A percentile compares a stretch with the other conserved stretches of the same genome.
These are phyloP conservation scores for Aquanectria penicillioides DNA, from an alignment of 2,329 filamentous ascomycete genomes.

Conservation along the genomic window DNA sequence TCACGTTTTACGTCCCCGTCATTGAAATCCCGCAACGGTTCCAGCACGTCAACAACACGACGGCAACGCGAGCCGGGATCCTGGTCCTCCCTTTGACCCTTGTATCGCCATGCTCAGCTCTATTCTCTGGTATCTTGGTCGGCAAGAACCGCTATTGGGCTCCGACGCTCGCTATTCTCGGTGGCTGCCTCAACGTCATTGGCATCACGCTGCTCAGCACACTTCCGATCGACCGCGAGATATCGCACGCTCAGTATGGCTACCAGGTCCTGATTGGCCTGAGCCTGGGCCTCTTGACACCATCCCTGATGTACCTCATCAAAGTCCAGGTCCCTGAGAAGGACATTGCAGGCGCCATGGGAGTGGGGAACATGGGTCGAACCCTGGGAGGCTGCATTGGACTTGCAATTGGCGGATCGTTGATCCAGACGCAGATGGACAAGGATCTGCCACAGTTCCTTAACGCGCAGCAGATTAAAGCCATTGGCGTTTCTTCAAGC, in stretches of 20 bases:
- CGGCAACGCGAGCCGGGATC: neutral
- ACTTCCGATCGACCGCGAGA: neutral
- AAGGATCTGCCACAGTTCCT: neutral
- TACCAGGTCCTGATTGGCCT: slow-evolving; percentile 2
- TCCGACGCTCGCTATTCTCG: neutral
- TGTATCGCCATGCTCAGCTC: slow-evolving; percentile 1
- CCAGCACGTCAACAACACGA: slow-evolving; percentile 10
- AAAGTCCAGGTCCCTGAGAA: slow-evolving; percentile 7
- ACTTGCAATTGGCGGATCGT: neutral
- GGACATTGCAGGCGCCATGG: slow-evolving; percentile 7
- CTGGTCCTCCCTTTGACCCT: slow-evolving; percentile 3
- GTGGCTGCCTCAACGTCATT: neutral
- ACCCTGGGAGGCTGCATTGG: slow-evolving; percentile 2
- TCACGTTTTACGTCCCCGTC: slow-evolving; percentile 12
- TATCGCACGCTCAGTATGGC: neutral
- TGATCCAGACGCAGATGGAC: neutral
- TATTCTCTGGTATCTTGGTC: neutral
- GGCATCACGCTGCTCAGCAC: slow-evolving; percentile 5
- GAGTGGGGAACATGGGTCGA: neutral
- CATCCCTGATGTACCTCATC: slow-evolving; percentile 4
- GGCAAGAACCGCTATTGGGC: slow-evolving; percentile 1
- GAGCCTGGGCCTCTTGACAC: slow-evolving; percentile 2
- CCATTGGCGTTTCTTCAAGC: neutral
- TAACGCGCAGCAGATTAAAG: neutral
- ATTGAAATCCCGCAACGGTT: slow-evolving; percentile 9